Evolutionary conservation across 164 flowering plant genomes (phyloP).

Genomic region (Umbilicus rupestris): DNA sequence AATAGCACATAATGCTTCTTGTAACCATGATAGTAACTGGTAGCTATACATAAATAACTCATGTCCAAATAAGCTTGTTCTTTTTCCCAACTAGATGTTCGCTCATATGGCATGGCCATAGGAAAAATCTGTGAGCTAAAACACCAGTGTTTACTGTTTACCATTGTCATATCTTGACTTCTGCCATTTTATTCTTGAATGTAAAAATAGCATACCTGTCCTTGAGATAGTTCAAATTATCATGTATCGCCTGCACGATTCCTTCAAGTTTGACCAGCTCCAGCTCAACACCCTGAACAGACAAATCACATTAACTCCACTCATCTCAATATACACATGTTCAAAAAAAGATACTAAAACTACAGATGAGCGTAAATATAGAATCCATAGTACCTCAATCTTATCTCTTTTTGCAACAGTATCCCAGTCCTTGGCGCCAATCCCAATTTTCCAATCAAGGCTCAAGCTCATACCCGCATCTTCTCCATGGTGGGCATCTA

Average conservation of each 20-base stretch:
- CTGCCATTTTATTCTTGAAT: background rate
- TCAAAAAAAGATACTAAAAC: background rate
- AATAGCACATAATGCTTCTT: too few species aligned
- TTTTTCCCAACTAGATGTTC: background rate
- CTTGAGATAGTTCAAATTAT: conserved; percentile 66
- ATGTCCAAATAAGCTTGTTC: background rate
- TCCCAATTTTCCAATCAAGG: conserved; percentile 88
- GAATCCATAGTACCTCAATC: conserved; percentile 43
- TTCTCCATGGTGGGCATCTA: conserved; percentile 11
- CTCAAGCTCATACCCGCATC: conserved; percentile 40
- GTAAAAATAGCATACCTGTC: conserved; percentile 33
- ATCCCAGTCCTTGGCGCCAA: conserved; percentile 96
- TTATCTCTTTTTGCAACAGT: conserved; percentile 89
- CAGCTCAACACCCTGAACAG: conserved; percentile 75
- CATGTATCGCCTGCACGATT: conserved; percentile 82
- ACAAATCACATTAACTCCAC: background rate
- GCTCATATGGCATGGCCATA: background rate
- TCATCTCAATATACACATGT: background rate
- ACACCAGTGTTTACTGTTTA: background rate
- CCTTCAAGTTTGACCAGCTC: conserved; percentile 93
- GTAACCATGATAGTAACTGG: too few species aligned
- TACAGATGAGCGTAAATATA: too few species aligned
- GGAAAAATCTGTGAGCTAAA: background rate
- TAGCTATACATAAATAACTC: too few species aligned
- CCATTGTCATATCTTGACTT: too few species aligned